Evolutionary conservation across 306 rosid genomes (phyloP).

Genomic region (Clitoria ternatea): DNA sequence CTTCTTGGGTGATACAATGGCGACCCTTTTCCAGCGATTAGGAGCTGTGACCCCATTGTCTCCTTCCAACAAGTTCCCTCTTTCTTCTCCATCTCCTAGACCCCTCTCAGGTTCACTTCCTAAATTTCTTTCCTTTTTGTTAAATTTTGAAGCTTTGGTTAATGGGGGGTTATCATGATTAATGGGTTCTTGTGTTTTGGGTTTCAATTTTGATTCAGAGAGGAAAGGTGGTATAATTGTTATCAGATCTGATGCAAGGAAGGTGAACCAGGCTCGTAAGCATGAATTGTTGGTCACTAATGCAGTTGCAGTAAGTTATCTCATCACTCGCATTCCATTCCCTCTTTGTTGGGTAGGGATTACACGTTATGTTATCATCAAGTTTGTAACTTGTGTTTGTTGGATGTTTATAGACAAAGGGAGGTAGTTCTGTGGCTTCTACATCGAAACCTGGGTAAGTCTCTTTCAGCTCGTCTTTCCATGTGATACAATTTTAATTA

Average conservation of each 20-base stretch:
- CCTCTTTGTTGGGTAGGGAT: background rate
- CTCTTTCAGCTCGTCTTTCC: background rate
- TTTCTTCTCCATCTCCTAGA: conserved; percentile 45
- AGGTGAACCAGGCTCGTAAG: conserved; percentile 38
- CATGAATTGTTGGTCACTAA: conserved; percentile 46
- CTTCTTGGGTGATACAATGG: conserved; percentile 49
- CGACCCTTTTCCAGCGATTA: conserved; percentile 59
- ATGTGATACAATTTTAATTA: background rate
- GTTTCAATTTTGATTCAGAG: conserved; percentile 69
- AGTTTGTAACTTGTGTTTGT: conserved; percentile 15
- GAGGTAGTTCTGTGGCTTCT: conserved; percentile 28
- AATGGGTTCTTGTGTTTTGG: background rate
- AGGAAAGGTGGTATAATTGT: conserved; percentile 48
- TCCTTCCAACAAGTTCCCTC: conserved; percentile 40
- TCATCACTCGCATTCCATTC: background rate
- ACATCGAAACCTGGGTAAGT: conserved; percentile 39
- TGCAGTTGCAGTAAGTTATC: conserved; percentile 79
- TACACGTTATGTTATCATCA: background rate
- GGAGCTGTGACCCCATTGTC: conserved; percentile 51
- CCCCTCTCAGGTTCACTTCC: conserved; percentile 46
- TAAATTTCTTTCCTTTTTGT: background rate
- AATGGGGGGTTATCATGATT: too few species aligned
- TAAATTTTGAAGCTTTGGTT: background rate
- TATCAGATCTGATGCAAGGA: conserved; percentile 70
- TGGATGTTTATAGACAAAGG: conserved; percentile 32